A percentile compares a stretch with the other conserved stretches of the same genome.
These are phyloP conservation scores for Candida mesenterica DNA, from an alignment of 1,139 yeast genomes.

Conservation along the genomic window DNA sequence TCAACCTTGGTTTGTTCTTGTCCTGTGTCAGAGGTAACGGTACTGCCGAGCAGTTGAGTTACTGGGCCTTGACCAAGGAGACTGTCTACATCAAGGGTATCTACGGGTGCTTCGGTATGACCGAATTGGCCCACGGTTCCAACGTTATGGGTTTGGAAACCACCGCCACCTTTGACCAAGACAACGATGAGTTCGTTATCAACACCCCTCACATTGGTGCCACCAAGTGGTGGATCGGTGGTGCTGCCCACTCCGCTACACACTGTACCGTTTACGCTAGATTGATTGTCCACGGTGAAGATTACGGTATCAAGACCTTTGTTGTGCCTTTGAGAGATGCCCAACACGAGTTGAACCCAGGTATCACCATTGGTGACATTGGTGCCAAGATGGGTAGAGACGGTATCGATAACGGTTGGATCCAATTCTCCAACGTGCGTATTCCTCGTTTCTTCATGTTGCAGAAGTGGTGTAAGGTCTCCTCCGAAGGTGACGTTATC, in stretches of 20 bases:
- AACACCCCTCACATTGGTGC: slow-evolving; percentile 52
- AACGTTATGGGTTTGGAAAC: slow-evolving; percentile 48
- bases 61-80: slow-evolving; percentile 42
- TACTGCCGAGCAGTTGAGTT: slow-evolving; percentile 35
- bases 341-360: slow-evolving; percentile 44
- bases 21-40: slow-evolving; percentile 34
- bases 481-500: slow-evolving; percentile 38
- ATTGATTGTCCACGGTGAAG: slow-evolving; percentile 43
- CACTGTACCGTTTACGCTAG: slow-evolving; percentile 45
- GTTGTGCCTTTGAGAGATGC: slow-evolving; percentile 48
- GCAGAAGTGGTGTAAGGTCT: slow-evolving; percentile 47
- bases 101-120: slow-evolving; percentile 51
- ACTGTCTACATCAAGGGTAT: slow-evolving; percentile 36
- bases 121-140: slow-evolving; percentile 51
- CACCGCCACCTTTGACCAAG: slow-evolving; percentile 44
- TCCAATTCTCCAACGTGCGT: slow-evolving; percentile 45
- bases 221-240: slow-evolving; percentile 54
- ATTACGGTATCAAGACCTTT: slow-evolving; percentile 50
- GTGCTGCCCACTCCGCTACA: slow-evolving; percentile 52
- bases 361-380: slow-evolving; percentile 45
- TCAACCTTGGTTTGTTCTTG: slow-evolving; percentile 31
- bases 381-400: slow-evolving; percentile 53
- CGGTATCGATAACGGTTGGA: slow-evolving; percentile 52
- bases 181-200: slow-evolving; percentile 42
- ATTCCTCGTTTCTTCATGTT: slow-evolving; percentile 49